Percentiles rank a stretch among this genome's conserved stretches.
Evolutionary conservation across 352 stramenopile species (phyloP).

Genomic region (Pythium scleroteichum): DNA sequence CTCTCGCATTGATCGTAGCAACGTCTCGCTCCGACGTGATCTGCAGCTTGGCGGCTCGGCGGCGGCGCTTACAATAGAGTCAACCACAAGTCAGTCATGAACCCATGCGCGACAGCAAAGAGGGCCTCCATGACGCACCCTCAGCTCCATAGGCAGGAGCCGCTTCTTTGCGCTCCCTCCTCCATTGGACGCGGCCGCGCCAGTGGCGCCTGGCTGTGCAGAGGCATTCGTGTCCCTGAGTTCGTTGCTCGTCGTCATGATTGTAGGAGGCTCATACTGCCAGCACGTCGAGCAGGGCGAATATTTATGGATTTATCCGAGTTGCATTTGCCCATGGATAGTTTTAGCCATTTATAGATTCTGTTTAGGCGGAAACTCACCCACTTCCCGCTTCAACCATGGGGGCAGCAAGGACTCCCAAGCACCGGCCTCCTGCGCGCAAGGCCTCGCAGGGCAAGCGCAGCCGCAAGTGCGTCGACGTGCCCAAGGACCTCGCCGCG

Average conservation of each 20-base stretch:
- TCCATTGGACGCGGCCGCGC: not conserved
- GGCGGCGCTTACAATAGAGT: conserved; percentile 44
- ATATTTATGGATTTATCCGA: not conserved
- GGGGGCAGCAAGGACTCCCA: conserved; percentile 21
- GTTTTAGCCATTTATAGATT: conserved; percentile 14
- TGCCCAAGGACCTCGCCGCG: conserved; percentile 32
- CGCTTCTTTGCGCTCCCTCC: conserved; percentile 48
- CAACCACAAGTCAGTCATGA: not conserved
- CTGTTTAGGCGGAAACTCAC: not conserved
- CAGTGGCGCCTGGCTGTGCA: not conserved
- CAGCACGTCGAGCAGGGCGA: too few species aligned
- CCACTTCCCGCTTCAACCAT: conserved; percentile 1
- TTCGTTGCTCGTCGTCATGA: not conserved
- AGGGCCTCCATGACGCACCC: conserved; percentile 36
- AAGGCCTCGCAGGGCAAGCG: conserved; percentile 9
- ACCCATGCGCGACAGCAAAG: too few species aligned
- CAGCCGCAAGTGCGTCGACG: not conserved
- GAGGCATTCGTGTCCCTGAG: not conserved
- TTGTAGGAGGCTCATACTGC: not conserved
- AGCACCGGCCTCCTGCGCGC: conserved; percentile 4
- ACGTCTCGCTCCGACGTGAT: conserved; percentile 27
- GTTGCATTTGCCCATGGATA: not conserved
- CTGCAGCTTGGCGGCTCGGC: conserved; percentile 60
- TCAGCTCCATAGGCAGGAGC: conserved; percentile 69
- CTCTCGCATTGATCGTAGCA: conserved; percentile 23